Evolutionary conservation across 352 stramenopile species (phyloP).

Genomic region (Phytophthora hibernalis): DNA sequence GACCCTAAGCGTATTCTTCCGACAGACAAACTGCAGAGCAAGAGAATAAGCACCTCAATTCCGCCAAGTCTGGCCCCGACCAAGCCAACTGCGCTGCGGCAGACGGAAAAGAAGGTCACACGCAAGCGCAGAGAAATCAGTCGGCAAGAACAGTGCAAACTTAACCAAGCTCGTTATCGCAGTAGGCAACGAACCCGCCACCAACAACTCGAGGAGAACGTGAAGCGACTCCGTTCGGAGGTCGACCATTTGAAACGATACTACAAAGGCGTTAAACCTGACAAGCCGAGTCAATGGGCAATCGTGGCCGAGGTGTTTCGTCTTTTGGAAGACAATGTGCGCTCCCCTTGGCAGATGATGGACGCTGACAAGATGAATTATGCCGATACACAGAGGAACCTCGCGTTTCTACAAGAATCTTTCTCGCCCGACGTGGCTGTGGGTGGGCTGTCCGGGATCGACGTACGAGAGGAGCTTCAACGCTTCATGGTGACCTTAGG

Average conservation of each 20-base stretch:
- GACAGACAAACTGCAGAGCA: too few relatives aligned
- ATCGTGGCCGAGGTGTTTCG: constrained; percentile 8
- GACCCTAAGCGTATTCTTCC: background rate
- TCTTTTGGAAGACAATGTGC: background rate
- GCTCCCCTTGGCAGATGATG: background rate
- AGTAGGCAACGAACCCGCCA: constrained; percentile 2
- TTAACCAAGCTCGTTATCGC: constrained; percentile 25
- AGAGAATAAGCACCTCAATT: too few relatives aligned
- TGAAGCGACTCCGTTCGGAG: constrained; percentile 4
- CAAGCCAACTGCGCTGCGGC: background rate
- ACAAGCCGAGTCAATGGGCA: constrained; percentile 8
- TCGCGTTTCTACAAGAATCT: background rate
- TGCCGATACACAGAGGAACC: background rate
- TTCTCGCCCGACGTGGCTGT: constrained; percentile 6
- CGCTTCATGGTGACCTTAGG: background rate
- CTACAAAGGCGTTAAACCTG: background rate
- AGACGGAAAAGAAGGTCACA: constrained; percentile 1
- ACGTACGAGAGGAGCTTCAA: background rate
- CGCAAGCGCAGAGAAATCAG: constrained; percentile 4
- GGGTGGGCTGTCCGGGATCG: background rate
- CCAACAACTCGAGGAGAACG: background rate
- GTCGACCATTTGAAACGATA: constrained; percentile 3
- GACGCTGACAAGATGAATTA: background rate
- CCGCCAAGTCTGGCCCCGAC: too few relatives aligned
- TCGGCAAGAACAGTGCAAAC: constrained; percentile 14